Evolutionary conservation across 177 flowering plant genomes (phyloP).

Genomic region (Telopea speciosissima): DNA sequence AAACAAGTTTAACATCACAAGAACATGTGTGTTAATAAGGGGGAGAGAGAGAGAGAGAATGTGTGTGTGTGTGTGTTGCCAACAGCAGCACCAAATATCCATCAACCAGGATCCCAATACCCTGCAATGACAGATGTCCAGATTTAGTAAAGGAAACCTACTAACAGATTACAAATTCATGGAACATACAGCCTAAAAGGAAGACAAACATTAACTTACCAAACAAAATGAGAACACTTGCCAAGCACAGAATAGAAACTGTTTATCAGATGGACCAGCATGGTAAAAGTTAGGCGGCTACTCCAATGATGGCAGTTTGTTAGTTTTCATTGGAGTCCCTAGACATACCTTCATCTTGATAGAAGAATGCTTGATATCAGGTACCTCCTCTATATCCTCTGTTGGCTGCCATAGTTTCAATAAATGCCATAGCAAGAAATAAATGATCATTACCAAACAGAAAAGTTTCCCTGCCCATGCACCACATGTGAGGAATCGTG

Average conservation of each 20-base stretch:
- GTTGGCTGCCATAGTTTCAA: slow-evolving; percentile 63
- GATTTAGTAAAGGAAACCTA: no score
- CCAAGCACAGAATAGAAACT: not conserved
- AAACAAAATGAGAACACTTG: no score
- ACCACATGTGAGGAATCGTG: slow-evolving; percentile 65
- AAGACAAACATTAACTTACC: no score
- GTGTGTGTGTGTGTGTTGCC: no score
- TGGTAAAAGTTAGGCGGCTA: not conserved
- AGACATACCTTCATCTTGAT: slow-evolving; percentile 13
- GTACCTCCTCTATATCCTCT: slow-evolving; percentile 53
- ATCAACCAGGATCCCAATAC: no score
- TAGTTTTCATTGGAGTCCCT: not conserved
- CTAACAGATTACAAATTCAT: no score
- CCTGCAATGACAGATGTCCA: no score
- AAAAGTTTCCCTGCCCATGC: slow-evolving; percentile 95
- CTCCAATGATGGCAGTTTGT: not conserved
- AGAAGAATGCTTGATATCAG: slow-evolving; percentile 30
- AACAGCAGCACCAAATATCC: no score
- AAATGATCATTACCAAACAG: slow-evolving; percentile 76
- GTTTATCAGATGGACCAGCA: not conserved
- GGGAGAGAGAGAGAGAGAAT: no score
- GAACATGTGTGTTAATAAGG: no score
- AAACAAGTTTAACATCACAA: no score
- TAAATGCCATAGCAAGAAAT: slow-evolving; percentile 68
- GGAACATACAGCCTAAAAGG: no score